These are phyloP conservation scores for Claviceps digitariae DNA, from an alignment of 2,329 filamentous ascomycete genomes.

Conservation along the genomic window DNA sequence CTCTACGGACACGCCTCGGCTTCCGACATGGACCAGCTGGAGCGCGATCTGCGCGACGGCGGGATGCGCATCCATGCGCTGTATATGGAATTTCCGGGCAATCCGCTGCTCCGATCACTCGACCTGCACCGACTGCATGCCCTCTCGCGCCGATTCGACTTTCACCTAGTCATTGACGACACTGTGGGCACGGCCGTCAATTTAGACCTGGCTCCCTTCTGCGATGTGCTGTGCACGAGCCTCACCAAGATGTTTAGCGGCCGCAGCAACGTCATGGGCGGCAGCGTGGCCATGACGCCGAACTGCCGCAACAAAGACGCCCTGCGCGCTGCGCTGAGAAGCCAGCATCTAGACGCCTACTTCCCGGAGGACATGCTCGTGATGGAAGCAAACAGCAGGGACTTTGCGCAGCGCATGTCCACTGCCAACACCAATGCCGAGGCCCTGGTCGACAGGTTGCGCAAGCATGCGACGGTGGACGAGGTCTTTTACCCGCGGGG, in stretches of 20 bases:
- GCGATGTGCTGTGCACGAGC: constrained; percentile 36
- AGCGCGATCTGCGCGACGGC: constrained; percentile 18
- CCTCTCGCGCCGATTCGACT: constrained; percentile 22
- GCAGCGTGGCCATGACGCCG: constrained; percentile 30
- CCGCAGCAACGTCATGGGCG: constrained; percentile 38
- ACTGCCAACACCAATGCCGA: constrained; percentile 14
- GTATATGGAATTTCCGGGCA: constrained; percentile 30
- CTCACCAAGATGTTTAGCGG: constrained; percentile 44
- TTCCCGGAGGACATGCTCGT: constrained; percentile 14
- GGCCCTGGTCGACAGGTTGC: constrained; percentile 14
- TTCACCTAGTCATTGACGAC: constrained; percentile 31
- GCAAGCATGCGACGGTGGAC: constrained; percentile 10
- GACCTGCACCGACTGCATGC: constrained; percentile 15
- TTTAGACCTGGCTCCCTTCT: constrained; percentile 29
- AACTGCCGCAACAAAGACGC: constrained; percentile 19
- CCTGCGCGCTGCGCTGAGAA: constrained; percentile 13
- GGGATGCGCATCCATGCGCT: constrained; percentile 29
- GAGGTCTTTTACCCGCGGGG: constrained; percentile 29
- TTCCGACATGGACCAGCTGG: constrained; percentile 26
- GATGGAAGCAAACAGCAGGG: constrained; percentile 26
- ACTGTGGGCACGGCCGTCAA: constrained; percentile 32
- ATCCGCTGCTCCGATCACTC: constrained; percentile 17
- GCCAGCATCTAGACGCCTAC: constrained; percentile 12
- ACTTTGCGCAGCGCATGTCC: constrained; percentile 22
- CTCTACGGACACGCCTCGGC: constrained; percentile 29